Evolutionary conservation across 2,329 filamentous ascomycete genomes (phyloP).

Genomic region (Colletotrichum orbiculare): DNA sequence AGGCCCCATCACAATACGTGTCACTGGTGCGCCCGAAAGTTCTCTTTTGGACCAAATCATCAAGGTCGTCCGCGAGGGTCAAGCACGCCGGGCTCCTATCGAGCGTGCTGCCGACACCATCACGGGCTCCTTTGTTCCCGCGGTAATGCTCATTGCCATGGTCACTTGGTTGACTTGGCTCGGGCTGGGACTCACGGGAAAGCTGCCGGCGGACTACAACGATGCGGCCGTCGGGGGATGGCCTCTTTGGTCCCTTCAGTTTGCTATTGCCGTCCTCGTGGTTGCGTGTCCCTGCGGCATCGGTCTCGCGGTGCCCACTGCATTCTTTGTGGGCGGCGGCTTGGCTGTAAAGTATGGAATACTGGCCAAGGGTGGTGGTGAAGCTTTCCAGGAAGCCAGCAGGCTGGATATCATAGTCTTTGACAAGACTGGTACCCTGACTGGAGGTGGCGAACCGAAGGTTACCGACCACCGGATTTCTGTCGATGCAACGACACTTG

Average conservation of each 20-base stretch:
- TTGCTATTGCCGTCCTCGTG: constrained; percentile 81
- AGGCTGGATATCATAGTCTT: constrained; percentile 76
- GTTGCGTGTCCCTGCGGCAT: constrained; percentile 80
- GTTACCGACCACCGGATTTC: constrained; percentile 60
- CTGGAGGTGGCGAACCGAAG: constrained; percentile 67
- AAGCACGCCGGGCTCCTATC: constrained; percentile 57
- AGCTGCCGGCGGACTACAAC: constrained; percentile 52
- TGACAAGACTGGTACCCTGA: constrained; percentile 82
- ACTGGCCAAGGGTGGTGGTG: constrained; percentile 77
- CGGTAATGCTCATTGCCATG: constrained; percentile 56
- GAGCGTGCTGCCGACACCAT: constrained; percentile 59
- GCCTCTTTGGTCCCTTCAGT: constrained; percentile 65
- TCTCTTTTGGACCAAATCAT: constrained; percentile 63
- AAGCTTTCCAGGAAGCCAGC: constrained; percentile 79
- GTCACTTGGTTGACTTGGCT: constrained; percentile 58
- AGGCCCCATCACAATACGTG: constrained; percentile 49
- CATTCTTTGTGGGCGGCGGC: constrained; percentile 78
- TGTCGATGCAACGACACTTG: constrained; percentile 42
- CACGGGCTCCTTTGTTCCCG: constrained; percentile 59
- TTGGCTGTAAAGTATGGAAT: constrained; percentile 77
- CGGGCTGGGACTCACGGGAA: constrained; percentile 51
- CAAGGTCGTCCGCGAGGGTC: constrained; percentile 58
- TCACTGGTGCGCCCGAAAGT: constrained; percentile 52
- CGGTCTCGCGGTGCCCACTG: constrained; percentile 77
- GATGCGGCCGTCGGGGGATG: constrained; percentile 54